phyloP scores from a whole-genome alignment of 768 basidiomycete genomes.

The Suillus clintonianus region DNA sequence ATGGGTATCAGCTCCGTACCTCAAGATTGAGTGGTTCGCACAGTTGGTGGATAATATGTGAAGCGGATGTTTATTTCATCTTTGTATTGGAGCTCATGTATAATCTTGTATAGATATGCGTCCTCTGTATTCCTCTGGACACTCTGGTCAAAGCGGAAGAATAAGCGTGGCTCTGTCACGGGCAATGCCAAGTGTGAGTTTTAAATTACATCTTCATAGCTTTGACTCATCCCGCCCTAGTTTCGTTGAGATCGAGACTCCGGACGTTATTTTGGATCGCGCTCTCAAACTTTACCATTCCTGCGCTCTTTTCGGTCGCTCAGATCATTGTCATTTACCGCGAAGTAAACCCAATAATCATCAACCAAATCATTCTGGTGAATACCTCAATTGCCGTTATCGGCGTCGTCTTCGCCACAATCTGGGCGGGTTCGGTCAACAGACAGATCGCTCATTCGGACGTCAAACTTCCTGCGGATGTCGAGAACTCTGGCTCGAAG shows the following conservation, averaged over 20 bases:
- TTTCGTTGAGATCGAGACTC: slow-evolving; percentile 23
- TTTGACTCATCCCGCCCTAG: slow-evolving; percentile 6
- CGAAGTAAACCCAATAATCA: slow-evolving; percentile 15
- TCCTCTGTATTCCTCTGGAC: slow-evolving; percentile 30
- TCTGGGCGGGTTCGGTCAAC: slow-evolving; percentile 25
- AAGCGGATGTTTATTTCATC: not conserved
- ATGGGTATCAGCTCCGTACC: slow-evolving; percentile 27
- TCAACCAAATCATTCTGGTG: slow-evolving; percentile 29
- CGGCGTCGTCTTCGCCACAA: slow-evolving; percentile 35
- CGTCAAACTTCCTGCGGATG: not conserved
- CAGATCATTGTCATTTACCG: slow-evolving; percentile 32
- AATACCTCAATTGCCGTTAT: slow-evolving; percentile 34
- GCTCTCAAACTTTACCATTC: slow-evolving; percentile 34
- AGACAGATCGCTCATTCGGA: not conserved
- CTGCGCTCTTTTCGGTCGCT: slow-evolving; percentile 30
- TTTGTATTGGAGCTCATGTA: not conserved
- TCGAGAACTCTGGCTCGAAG: not conserved
- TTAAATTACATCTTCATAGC: slow-evolving; percentile 2
- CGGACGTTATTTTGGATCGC: slow-evolving; percentile 30
- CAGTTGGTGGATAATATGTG: slow-evolving; percentile 33
- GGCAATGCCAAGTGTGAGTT: slow-evolving; percentile 19
- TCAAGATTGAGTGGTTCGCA: slow-evolving; percentile 34
- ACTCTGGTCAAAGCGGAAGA: slow-evolving; percentile 15
- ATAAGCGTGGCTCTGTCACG: slow-evolving; percentile 9
- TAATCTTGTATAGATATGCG: slow-evolving; percentile 19